A percentile compares a stretch with the other conserved stretches of the same genome.
Conservation (phyloP, 2,329 filamentous ascomycete species). For the Fusarium begoniae region DNA sequence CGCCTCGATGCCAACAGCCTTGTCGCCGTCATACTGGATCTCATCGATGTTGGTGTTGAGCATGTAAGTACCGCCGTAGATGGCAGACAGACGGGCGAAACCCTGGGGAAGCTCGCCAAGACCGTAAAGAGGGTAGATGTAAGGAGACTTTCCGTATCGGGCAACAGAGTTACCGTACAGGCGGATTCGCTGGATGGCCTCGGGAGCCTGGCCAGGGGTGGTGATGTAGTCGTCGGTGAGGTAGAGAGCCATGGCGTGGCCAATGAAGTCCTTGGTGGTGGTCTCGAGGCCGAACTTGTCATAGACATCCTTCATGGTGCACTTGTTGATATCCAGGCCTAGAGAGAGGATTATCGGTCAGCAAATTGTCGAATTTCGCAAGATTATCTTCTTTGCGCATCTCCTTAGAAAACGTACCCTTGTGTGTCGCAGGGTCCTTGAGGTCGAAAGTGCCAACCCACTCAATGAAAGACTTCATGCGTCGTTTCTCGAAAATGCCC, state of each 20-base stretch:
- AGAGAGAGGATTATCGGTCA: constrained; percentile 20
- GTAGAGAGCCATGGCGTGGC: constrained; percentile 98
- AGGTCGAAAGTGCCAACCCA: constrained; percentile 90
- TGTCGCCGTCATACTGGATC: constrained; percentile 82
- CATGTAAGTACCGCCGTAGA: constrained; percentile 99
- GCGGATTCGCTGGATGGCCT: constrained; percentile 90
- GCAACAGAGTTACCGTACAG: constrained; percentile 98
- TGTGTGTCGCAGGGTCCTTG: constrained; percentile 86
- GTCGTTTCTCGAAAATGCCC: constrained; percentile 97
- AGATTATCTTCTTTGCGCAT: not conserved
- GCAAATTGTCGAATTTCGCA: not conserved
- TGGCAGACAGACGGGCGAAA: constrained; percentile 95
- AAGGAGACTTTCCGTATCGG: constrained; percentile 96
- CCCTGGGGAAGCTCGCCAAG: constrained; percentile 97
- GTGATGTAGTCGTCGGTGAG: constrained; percentile 88
- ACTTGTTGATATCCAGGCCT: constrained; percentile 82
- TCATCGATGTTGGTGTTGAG: constrained; percentile 95
- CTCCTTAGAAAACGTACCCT: constrained; percentile 67
- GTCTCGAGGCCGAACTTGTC: constrained; percentile 96
- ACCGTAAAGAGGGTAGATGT: constrained; percentile 99
- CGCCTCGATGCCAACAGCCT: constrained; percentile 95
- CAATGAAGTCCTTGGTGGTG: constrained; percentile 92
- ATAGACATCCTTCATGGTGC: constrained; percentile 98
- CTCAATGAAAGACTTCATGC: constrained; percentile 96
- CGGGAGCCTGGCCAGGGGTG: constrained; percentile 75